These are phyloP conservation scores for Lichtheimia corymbifera DNA, from an alignment of 371 early-diverging fungal species.

Conservation along the genomic window DNA sequence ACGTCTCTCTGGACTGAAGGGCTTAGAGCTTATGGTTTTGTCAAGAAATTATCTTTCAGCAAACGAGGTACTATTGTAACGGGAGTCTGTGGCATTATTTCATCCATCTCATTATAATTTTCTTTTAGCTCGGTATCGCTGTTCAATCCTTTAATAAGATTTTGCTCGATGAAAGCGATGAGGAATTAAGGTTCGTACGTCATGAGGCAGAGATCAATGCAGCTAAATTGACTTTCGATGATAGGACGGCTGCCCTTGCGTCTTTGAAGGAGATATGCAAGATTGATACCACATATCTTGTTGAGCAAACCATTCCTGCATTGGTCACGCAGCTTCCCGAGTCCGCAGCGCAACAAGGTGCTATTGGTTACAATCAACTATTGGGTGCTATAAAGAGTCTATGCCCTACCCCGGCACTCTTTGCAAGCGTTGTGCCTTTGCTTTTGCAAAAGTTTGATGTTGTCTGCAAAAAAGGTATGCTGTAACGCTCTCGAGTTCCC, in stretches of 20 bases:
- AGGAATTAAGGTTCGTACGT: conserved; percentile 48
- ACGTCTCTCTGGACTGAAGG: conserved; percentile 66
- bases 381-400: conserved; percentile 31
- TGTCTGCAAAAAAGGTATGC: conserved; percentile 34
- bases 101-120: not conserved
- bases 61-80: conserved; percentile 53
- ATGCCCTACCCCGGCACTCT: conserved; percentile 28
- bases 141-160: conserved; percentile 61
- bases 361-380: conserved; percentile 18
- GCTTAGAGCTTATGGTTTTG: conserved; percentile 66
- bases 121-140: conserved; percentile 45
- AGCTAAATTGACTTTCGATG: not conserved
- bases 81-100: not conserved
- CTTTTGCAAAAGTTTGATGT: conserved; percentile 38
- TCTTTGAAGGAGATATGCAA: conserved; percentile 27
- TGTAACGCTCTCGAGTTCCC: too few species aligned
- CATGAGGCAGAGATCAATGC: not conserved
- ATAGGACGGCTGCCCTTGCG: conserved; percentile 27
- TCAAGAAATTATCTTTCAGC: conserved; percentile 55
- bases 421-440: conserved; percentile 24
- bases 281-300: conserved; percentile 26
- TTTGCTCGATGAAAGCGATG: conserved; percentile 52
- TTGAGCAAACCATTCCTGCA: conserved; percentile 35
- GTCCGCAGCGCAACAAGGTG: conserved; percentile 8
- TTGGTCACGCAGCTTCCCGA: conserved; percentile 33